phyloP scores from a whole-genome alignment of 164 flowering plant genomes.

The Akebia trifoliata region DNA sequence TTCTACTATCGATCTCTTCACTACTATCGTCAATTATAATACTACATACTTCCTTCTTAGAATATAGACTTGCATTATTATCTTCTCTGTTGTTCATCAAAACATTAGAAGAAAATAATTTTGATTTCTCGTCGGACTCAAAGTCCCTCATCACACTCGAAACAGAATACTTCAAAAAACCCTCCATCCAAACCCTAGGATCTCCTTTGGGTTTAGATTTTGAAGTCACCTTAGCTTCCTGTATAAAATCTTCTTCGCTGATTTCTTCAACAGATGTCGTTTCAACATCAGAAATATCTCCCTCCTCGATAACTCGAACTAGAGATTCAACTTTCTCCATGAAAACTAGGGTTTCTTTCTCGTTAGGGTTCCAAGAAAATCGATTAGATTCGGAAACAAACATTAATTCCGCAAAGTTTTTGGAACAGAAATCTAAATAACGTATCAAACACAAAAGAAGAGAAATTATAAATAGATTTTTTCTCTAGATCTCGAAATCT shows the following conservation, averaged over 20 bases:
- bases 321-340: constrained; percentile 6
- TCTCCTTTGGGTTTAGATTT: constrained; percentile 20
- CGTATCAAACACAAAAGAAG: not conserved
- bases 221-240: constrained; percentile 11
- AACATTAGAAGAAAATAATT: constrained; percentile 13
- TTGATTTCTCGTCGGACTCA: constrained; percentile 24
- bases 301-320: constrained; percentile 11
- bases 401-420: constrained; percentile 8
- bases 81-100: constrained; percentile 13
- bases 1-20: constrained; percentile 38
- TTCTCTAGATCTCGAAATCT: constrained; percentile 1
- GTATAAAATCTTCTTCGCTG: constrained; percentile 10
- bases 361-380: constrained; percentile 3
- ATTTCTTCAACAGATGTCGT: constrained; percentile 5
- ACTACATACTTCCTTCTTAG: constrained; percentile 16
- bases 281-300: constrained; percentile 16
- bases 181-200: constrained; percentile 57
- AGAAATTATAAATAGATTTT: not conserved
- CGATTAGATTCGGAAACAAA: constrained; percentile 9
- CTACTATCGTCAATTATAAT: constrained; percentile 38
- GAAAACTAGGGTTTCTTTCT: not conserved
- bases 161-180: constrained; percentile 19
- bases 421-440: not conserved
- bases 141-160: constrained; percentile 33
- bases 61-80: constrained; percentile 6